Evolutionary conservation across 1,284 basidiomycete genomes (phyloP).

Genomic region (Ustilago trichophora): DNA sequence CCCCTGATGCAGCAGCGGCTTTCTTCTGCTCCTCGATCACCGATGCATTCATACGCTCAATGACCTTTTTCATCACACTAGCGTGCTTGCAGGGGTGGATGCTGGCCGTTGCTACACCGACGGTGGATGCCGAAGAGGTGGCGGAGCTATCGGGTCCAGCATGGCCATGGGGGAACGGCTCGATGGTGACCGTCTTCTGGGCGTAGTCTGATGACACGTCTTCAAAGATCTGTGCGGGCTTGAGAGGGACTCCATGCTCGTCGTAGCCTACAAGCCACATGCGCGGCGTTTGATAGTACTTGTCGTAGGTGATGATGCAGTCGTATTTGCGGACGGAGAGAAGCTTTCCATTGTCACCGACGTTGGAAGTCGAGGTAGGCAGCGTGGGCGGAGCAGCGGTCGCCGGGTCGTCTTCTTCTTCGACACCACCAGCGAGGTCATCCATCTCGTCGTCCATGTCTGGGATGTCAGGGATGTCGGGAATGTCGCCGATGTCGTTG

Average conservation of each 20-base stretch:
- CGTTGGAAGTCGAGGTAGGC: slow-evolving; percentile 68
- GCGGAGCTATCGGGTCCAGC: slow-evolving; percentile 61
- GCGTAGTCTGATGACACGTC: slow-evolving; percentile 97
- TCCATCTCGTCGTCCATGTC: slow-evolving; percentile 60
- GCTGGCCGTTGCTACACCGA: slow-evolving; percentile 69
- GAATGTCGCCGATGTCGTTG: slow-evolving; percentile 35
- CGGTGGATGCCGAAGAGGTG: slow-evolving; percentile 7
- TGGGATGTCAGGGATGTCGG: slow-evolving; percentile 56
- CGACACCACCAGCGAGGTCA: slow-evolving; percentile 53
- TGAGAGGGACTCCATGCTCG: slow-evolving; percentile 61
- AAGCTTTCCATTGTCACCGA: slow-evolving; percentile 73
- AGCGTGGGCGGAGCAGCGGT: slow-evolving; percentile 46
- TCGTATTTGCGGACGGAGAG: slow-evolving; percentile 97
- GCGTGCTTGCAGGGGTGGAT: slow-evolving; percentile 99
- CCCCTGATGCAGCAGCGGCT: slow-evolving; percentile 21
- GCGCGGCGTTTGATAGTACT: slow-evolving; percentile 68
- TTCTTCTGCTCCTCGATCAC: slow-evolving; percentile 69
- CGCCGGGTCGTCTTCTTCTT: slow-evolving; percentile 58
- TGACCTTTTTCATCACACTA: slow-evolving; percentile 99
- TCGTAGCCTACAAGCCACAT: slow-evolving; percentile 66
- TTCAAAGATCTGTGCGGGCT: slow-evolving; percentile 90
- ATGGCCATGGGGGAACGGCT: slow-evolving; percentile 93
- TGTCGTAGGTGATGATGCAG: slow-evolving; percentile 99
- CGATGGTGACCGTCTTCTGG: slow-evolving; percentile 98
- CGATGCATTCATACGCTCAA: slow-evolving; percentile 89